Base-by-base conservation (phyloP, 116 monocot genomes). In the Phalaenopsis hybrid region DNA sequence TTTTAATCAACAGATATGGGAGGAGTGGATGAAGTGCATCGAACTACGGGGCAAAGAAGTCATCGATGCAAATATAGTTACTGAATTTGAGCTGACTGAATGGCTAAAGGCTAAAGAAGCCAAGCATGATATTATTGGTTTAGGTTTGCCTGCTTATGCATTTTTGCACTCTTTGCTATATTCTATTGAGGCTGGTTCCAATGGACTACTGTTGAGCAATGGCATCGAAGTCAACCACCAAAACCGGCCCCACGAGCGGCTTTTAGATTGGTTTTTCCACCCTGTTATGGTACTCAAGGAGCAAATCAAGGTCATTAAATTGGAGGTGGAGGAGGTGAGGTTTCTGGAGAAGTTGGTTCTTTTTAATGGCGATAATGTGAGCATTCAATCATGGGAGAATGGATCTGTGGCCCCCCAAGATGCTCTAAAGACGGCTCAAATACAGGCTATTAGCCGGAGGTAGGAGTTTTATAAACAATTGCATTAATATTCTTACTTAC, bases 401-500 rank as follows among this genome's bases (percentile, higher is more conserved):
- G 94, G 87, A 11, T 81, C 83, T n/a, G 82, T 81, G 37, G 75
- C 69, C 51, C 88, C 92, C 72, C 85, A 87, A 58, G 92, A 96
- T 86, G 87, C 89, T 59, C 44, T 96, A 17, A 89, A 88, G 72
- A 57, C 79, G 81, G 91, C 91, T 80, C 96, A 94, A 77, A 94
- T 96, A 58, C 88, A 94, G 67, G 94, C 94, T 23, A 92, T 96
- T 41, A 92, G 96, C 78, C 88, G 96, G 90, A 90, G 96, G 96
- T 96, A 92, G 41, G 84, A 41, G 15, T 8, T 77, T 75, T 77
- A 4, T 15, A 21, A 28, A 25, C 51, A 20, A 46, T 72, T 31
- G 13, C 41, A 72, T 72, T 72, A 41, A 37, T 72, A 15, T 41
- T 34, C 72, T 34, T 28, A 34, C 8, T 1, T 65, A 20, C 7